Conservation (phyloP, 1,284 basidiomycete genomes). For the Coniferiporia weirii region DNA sequence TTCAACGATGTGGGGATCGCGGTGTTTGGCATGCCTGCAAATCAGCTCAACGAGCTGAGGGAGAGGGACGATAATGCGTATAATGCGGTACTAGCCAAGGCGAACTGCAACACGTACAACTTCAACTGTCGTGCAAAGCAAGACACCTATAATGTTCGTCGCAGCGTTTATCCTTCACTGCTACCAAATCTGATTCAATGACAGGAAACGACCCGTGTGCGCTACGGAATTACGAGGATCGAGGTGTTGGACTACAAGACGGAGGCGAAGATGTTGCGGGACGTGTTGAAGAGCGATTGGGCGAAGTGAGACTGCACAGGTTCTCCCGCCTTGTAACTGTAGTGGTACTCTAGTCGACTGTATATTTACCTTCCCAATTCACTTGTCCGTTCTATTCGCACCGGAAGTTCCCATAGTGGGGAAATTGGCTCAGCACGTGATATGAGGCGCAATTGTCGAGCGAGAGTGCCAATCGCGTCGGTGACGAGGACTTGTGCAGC, state of each 20-base stretch:
- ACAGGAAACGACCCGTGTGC: conserved; percentile 73
- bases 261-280: conserved; percentile 59
- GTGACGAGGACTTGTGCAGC: too few relatives aligned
- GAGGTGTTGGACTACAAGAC: conserved; percentile 65
- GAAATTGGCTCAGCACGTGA: too few relatives aligned
- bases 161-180: not conserved
- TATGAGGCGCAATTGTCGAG: too few relatives aligned
- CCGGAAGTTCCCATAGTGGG: too few relatives aligned
- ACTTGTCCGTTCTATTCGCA: too few relatives aligned
- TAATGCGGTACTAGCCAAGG: conserved; percentile 57
- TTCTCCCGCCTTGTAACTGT: conserved; percentile 1
- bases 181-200: conserved; percentile 8
- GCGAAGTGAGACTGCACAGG: conserved; percentile 25
- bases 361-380: not conserved
- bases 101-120: conserved; percentile 70
- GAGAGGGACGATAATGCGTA: conserved; percentile 64
- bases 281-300: conserved; percentile 42
- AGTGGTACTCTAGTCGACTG: conserved; percentile 3
- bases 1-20: conserved; percentile 90
- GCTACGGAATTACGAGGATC: conserved; percentile 77
- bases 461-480: not conserved
- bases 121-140: conserved; percentile 87
- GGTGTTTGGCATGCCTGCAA: conserved; percentile 77
- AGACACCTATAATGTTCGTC: conserved; percentile 78
- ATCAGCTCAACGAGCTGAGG: conserved; percentile 76